A percentile compares a stretch with the other conserved stretches of the same genome.
These are phyloP conservation scores for Suhomyces prunicola DNA, from an alignment of 805 yeast species.

Conservation along the genomic window DNA sequence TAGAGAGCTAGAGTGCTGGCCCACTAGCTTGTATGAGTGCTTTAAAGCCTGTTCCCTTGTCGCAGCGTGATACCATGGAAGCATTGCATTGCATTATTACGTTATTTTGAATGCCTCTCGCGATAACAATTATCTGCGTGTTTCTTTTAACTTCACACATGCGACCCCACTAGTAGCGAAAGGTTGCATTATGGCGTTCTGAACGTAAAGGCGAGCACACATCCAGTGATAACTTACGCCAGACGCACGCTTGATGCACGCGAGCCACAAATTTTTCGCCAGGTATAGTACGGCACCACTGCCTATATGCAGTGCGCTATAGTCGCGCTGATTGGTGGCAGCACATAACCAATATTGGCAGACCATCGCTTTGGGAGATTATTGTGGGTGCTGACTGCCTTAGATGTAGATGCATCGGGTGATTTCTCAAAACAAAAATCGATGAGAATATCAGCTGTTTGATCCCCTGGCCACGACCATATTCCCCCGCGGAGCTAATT, in stretches of 20 bases:
- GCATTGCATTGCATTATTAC: background rate
- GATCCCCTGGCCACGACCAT: background rate
- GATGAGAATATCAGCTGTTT: background rate
- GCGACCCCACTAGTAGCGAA: background rate
- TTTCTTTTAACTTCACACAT: background rate
- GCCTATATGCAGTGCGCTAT: background rate
- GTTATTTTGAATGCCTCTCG: background rate
- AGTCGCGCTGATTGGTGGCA: background rate
- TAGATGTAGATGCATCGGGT: background rate
- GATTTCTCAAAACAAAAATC: background rate
- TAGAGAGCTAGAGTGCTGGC: background rate
- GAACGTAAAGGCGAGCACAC: background rate
- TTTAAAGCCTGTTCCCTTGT: background rate
- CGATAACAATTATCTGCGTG: background rate
- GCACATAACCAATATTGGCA: background rate
- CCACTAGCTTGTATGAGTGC: background rate
- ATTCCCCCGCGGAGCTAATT: background rate
- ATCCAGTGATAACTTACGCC: background rate
- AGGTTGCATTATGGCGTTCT: background rate
- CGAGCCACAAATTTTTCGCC: background rate
- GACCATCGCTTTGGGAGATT: background rate
- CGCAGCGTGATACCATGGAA: background rate
- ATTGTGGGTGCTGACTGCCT: background rate
- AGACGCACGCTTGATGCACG: background rate
- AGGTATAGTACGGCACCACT: background rate